A percentile compares a stretch with the other conserved stretches of the same genome.
phyloP scores from a whole-genome alignment of 169 alveolate genomes.

The Theileria annulata region DNA sequence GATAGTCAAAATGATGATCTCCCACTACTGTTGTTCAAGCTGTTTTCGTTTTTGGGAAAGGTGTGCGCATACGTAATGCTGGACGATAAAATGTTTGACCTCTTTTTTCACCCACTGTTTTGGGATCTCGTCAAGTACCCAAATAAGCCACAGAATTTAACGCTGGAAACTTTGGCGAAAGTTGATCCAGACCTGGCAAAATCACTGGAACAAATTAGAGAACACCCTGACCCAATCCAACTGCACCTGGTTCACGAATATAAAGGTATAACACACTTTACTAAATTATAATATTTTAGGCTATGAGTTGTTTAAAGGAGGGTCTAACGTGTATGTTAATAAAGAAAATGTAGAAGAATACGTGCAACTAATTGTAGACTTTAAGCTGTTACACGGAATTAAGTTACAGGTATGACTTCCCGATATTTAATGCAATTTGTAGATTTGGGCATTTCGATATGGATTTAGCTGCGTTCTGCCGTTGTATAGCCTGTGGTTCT shows the following conservation, averaged over 20 bases:
- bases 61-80: slow-evolving; percentile 68
- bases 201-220: slow-evolving; percentile 1
- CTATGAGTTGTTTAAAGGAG: slow-evolving; percentile 63
- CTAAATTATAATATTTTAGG: slow-evolving; percentile 26
- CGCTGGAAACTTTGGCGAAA: slow-evolving; percentile 39
- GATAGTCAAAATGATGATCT: background rate
- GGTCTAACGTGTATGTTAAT: slow-evolving; percentile 56
- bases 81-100: slow-evolving; percentile 62
- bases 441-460: slow-evolving; percentile 70
- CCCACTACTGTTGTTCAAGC: slow-evolving; percentile 26
- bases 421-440: background rate
- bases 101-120: slow-evolving; percentile 70
- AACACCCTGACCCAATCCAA: background rate
- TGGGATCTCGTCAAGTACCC: slow-evolving; percentile 70
- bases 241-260: slow-evolving; percentile 7
- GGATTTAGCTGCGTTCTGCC: slow-evolving; percentile 76
- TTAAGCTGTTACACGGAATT: slow-evolving; percentile 70
- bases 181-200: slow-evolving; percentile 35
- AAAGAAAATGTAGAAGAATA: slow-evolving; percentile 62
- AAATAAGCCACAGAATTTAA: slow-evolving; percentile 50
- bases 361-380: slow-evolving; percentile 51
- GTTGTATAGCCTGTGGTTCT: slow-evolving; percentile 61
- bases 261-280: background rate
- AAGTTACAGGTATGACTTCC: slow-evolving; percentile 45
- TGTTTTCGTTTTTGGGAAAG: slow-evolving; percentile 72